Evolutionary conservation across 345 rosid genomes (phyloP), one percentile per base, ranked within the genome.

Genomic region (Jatropha curcas): DNA sequence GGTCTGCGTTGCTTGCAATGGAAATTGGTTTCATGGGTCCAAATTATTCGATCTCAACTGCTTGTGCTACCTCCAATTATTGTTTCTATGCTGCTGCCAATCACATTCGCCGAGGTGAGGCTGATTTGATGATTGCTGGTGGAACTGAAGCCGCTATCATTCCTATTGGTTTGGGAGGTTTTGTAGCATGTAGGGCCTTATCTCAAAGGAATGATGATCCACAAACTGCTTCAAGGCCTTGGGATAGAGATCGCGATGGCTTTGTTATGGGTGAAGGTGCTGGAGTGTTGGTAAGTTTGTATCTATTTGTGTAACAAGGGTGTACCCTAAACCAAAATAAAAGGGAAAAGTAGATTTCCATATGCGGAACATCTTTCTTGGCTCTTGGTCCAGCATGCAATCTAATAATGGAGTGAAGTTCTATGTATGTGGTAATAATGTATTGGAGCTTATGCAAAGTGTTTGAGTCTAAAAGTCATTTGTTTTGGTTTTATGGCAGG

Each of bases 201-300:
- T 96, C 99, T 30, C 98, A 96, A 85, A 88, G 99, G 76, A 96
- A 96, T 74, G 99, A 91, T 85, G 99, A 96, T 68, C 99, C 99
- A 33, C 82, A 86, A 78, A 96, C 96, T 5, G 99, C 99, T 46
- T 96, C 99, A 19, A 88, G 99, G 88, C 99, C 99, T 0, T 96
- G 99, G 97, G 98, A 96, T 84, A 90, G 76, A 81, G 92, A 76
- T 71, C 82, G 98, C 75, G 98, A 96, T 83, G 99, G 98, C 35
- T 93, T 93, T 65, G 99, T 96, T 43, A 90, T 96, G 98, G 98
- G 99, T 65, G 99, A 96, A 85, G 98, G 98, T 75, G 91, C 97
- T 66, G 98, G 98, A 77, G 89, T 96, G 17, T 74, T 96, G 97
- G 99, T 93, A 85, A 91, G 90, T 70, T 74, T 70, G n/a, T 74